Evolutionary conservation across 257 asterid species (phyloP).

Genomic region (Solanum etuberosum): DNA sequence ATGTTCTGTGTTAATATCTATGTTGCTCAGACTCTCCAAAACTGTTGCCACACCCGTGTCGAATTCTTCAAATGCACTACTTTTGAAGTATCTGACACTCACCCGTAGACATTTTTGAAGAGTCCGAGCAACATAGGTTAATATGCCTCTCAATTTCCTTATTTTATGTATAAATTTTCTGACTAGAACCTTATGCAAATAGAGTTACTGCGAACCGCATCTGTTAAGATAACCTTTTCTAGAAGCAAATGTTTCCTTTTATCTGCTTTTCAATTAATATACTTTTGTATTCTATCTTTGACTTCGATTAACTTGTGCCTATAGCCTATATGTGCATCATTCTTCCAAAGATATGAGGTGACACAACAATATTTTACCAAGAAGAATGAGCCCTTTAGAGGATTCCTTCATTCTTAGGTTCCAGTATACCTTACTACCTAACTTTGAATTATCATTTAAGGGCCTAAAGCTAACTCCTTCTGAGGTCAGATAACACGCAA

Average conservation of each 20-base stretch:
- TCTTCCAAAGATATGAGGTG: neutral
- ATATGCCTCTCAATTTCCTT: neutral
- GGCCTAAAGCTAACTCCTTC: neutral
- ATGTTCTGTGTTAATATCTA: neutral
- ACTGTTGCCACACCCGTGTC: neutral
- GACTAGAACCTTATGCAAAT: neutral
- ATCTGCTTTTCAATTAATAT: neutral
- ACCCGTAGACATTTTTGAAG: neutral
- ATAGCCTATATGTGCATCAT: neutral
- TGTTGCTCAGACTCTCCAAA: neutral
- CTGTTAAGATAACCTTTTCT: neutral
- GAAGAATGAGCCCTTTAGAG: neutral
- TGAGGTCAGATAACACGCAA: neutral
- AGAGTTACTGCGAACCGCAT: neutral
- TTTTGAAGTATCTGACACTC: neutral
- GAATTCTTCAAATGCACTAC: neutral
- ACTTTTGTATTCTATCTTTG: neutral
- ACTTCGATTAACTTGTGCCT: neutral
- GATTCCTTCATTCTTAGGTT: neutral
- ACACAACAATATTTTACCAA: neutral
- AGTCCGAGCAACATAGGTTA: neutral
- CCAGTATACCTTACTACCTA: neutral
- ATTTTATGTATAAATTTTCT: neutral
- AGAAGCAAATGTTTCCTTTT: neutral
- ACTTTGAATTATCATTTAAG: neutral